Evolutionary conservation across 345 rosid species (phyloP), one percentile per base, ranked within the genome.

Genomic region (Citrus inodora): DNA sequence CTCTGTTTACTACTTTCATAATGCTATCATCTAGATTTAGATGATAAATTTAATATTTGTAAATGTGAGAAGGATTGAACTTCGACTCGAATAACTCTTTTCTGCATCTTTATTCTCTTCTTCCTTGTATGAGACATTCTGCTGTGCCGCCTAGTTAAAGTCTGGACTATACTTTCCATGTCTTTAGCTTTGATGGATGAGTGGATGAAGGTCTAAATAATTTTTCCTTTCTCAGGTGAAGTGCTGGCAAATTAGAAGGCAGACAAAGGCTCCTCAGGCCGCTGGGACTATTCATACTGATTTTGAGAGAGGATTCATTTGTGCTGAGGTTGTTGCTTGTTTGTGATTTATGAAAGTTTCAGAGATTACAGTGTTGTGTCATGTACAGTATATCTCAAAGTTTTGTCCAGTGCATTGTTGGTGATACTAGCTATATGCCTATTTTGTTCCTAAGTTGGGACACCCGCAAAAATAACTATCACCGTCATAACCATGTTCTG

Each of bases 191-290:
- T 63, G 55, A 51, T 27, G 17, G 33, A 56, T 53, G 42, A 35
- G 33, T 64, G 32, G 32, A 64, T 30, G 60, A 67, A 33, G 10
- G 27, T 27, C 25, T 59, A 24, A 55, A 37, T 37, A 35, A 75
- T 60, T 74, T 80, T 73, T 62, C 76, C 58, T 71, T 74, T 81
- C 84, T 46, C 87, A 96, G 99, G 99, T 96, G 40, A 96, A 90
- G 63, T 94, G 99, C 90, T 96, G 99, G 99, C 99, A 96, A 84
- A 96, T 96, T 83, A 83, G 99, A 82, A 82, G 95, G 62, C 98
- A 84, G 83, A 75, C 97, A 75, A 96, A 96, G 86, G 98, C 99
- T 74, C 99, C 99, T 77, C 99, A 96, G 84, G 97, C 99, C 78
- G 99, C 98, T 59, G 99, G 99, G 82, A 7, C 97, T 56, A 96